Evolutionary conservation across 805 yeast genomes (phyloP).

Genomic region (Yarrowia phangngaensis): DNA sequence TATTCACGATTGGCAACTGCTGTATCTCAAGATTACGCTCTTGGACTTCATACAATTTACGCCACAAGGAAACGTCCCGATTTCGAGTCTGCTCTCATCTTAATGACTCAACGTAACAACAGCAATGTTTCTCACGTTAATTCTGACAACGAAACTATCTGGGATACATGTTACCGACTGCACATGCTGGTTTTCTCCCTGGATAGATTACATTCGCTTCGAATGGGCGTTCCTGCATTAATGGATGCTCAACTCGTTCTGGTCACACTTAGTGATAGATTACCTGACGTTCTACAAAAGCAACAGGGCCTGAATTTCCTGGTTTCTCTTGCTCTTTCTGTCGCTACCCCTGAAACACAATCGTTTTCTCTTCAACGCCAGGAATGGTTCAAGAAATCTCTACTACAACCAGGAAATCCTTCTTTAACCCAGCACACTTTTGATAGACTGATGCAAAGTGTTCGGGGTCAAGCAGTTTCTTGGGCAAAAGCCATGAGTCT

Average conservation of each 20-base stretch:
- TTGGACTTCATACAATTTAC: conserved; percentile 5
- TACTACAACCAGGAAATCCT: conserved; percentile 22
- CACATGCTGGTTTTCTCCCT: conserved; percentile 29
- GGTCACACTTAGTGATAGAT: conserved; percentile 13
- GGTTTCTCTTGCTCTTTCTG: conserved; percentile 16
- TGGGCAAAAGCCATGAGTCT: conserved; percentile 26
- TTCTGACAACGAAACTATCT: conserved; percentile 14
- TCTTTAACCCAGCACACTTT: conserved; percentile 23
- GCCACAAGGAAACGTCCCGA: conserved; percentile 10
- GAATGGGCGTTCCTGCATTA: conserved; percentile 25
- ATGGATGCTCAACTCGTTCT: conserved; percentile 24
- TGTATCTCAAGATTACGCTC: conserved; percentile 35
- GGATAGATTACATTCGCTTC: conserved; percentile 28
- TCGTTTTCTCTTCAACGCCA: conserved; percentile 17
- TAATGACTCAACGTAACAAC: conserved; percentile 19
- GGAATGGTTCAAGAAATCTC: conserved; percentile 19
- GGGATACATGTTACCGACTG: conserved; percentile 32
- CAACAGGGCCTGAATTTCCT: conserved; percentile 19
- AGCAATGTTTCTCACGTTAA: conserved; percentile 7
- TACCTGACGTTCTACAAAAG: conserved; percentile 14
- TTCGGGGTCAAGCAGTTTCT: conserved; percentile 23
- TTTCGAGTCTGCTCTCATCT: conserved; percentile 13
- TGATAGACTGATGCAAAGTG: conserved; percentile 17
- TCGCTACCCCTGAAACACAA: conserved; percentile 23
- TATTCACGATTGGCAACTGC: conserved; percentile 41